Evolutionary conservation across 768 basidiomycete genomes (phyloP).

Genomic region (Suillus variegatus): DNA sequence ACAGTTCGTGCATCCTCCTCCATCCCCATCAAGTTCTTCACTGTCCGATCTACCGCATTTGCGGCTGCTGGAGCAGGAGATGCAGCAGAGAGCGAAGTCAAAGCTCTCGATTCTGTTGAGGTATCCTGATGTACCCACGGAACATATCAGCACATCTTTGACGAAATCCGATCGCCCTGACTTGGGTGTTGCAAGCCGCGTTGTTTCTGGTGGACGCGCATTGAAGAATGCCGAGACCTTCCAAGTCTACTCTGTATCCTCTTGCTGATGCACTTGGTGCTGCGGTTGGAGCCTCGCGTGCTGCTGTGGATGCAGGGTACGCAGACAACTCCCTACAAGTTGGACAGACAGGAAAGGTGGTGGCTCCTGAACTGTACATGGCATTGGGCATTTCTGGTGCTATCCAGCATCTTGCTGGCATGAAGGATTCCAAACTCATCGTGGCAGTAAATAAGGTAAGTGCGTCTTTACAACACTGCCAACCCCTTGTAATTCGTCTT

Average conservation of each 20-base stretch:
- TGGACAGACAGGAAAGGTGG: slow-evolving; percentile 99
- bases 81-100: slow-evolving; percentile 58
- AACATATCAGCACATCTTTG: slow-evolving; percentile 73
- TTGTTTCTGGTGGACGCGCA: slow-evolving; percentile 95
- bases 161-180: slow-evolving; percentile 93
- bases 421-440: slow-evolving; percentile 99
- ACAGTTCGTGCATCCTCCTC: slow-evolving; percentile 81
- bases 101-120: slow-evolving; percentile 63
- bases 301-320: slow-evolving; percentile 97
- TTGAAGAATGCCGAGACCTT: slow-evolving; percentile 96
- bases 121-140: slow-evolving; percentile 50
- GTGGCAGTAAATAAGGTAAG: slow-evolving; percentile 95
- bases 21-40: slow-evolving; percentile 89
- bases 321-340: slow-evolving; percentile 98
- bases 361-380: slow-evolving; percentile 95
- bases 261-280: slow-evolving; percentile 93
- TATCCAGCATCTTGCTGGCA: slow-evolving; percentile 98
- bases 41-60: slow-evolving; percentile 91
- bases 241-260: slow-evolving; percentile 78
- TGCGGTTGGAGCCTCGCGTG: slow-evolving; percentile 96
- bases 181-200: slow-evolving; percentile 80
- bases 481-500: slow-evolving; percentile 16
- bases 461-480: background rate
- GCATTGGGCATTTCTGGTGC: slow-evolving; percentile 98
- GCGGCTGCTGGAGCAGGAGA: slow-evolving; percentile 56